Conservation (phyloP, 2,329 filamentous ascomycete species). For the Fusarium secorum region DNA sequence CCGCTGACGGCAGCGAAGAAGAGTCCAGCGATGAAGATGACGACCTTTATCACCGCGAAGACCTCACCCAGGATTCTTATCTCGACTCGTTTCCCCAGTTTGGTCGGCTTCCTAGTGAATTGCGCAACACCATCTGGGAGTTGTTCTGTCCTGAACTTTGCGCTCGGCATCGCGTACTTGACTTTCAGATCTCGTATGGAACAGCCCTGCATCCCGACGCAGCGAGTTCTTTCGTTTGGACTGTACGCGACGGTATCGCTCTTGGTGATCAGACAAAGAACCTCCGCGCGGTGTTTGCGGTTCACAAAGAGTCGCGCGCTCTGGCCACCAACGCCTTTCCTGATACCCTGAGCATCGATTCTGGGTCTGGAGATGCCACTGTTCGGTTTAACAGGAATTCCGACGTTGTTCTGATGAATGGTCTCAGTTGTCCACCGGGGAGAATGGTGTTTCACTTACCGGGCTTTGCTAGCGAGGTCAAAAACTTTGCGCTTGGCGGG, state of each 20-base stretch:
- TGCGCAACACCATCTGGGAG: slow-evolving; percentile 46
- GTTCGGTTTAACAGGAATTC: slow-evolving; percentile 44
- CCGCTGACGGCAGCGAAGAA: slow-evolving; percentile 34
- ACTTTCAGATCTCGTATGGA: slow-evolving; percentile 35
- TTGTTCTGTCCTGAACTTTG: slow-evolving; percentile 45
- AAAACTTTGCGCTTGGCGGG: slow-evolving; percentile 41
- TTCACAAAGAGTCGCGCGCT: slow-evolving; percentile 48
- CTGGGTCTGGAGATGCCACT: slow-evolving; percentile 31
- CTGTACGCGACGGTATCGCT: slow-evolving; percentile 33
- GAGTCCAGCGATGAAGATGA: slow-evolving; percentile 28
- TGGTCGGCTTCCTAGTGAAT: slow-evolving; percentile 41
- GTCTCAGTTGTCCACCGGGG: neutral
- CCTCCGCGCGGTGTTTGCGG: slow-evolving; percentile 45
- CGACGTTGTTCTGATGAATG: slow-evolving; percentile 45
- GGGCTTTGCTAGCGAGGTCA: slow-evolving; percentile 42
- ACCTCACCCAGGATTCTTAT: neutral
- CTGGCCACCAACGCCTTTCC: slow-evolving; percentile 46
- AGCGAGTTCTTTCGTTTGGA: slow-evolving; percentile 6
- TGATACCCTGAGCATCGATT: slow-evolving; percentile 44
- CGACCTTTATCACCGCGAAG: neutral
- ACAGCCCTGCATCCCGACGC: slow-evolving; percentile 9
- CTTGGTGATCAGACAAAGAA: slow-evolving; percentile 43
- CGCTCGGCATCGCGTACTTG: slow-evolving; percentile 41
- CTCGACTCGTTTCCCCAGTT: slow-evolving; percentile 40
- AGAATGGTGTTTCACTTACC: slow-evolving; percentile 34